Percentiles rank a stretch among this genome's conserved stretches.
Evolutionary conservation across 2,329 filamentous ascomycete species (phyloP).

Genomic region (Huntiella savannae): DNA sequence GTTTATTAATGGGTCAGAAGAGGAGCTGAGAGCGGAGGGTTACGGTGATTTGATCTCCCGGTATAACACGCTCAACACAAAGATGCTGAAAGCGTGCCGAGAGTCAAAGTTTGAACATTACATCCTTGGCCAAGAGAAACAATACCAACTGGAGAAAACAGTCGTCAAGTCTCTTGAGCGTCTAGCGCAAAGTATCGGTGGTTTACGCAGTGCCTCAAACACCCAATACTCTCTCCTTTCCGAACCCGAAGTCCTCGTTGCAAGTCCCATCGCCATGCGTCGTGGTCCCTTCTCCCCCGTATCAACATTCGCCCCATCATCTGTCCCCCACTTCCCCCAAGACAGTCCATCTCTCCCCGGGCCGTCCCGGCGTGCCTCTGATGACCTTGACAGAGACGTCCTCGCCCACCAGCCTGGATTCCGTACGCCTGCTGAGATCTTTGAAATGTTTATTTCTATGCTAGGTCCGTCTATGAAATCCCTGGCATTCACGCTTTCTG

Average conservation of each 20-base stretch:
- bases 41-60: conserved; percentile 24
- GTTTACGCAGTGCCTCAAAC: conserved; percentile 69
- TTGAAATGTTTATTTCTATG: conserved; percentile 72
- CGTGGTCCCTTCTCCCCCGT: conserved; percentile 6
- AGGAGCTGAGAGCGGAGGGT: conserved; percentile 48
- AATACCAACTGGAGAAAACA: conserved; percentile 60
- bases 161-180: conserved; percentile 72
- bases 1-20: conserved; percentile 67
- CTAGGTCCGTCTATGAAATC: conserved; percentile 93
- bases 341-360: conserved; percentile 3
- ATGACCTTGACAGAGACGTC: conserved; percentile 8
- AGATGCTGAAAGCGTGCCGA: conserved; percentile 56
- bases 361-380: conserved; percentile 4
- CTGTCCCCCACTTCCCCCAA: conserved; percentile 14
- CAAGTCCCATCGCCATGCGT: neutral
- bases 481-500: conserved; percentile 72
- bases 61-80: conserved; percentile 18
- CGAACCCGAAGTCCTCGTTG: conserved; percentile 22
- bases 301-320: conserved; percentile 11
- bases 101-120: conserved; percentile 87
- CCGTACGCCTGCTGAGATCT: conserved; percentile 61
- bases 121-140: conserved; percentile 55
- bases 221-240: conserved; percentile 74
- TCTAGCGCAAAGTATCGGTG: conserved; percentile 75
- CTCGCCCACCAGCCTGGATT: conserved; percentile 20